Base-by-base conservation (phyloP, 306 rosid genomes). In the Fragaria ananassa region DNA sequence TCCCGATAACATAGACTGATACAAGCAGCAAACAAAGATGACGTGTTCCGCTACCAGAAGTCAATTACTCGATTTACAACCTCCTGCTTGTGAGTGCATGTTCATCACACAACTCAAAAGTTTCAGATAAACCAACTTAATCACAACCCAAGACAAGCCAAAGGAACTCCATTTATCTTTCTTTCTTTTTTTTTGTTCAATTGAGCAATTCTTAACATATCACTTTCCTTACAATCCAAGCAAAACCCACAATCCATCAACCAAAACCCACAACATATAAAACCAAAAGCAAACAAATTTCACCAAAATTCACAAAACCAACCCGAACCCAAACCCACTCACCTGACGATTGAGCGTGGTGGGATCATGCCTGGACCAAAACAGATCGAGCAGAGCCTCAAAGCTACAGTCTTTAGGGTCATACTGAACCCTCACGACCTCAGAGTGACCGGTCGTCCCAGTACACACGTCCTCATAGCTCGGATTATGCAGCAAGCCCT, bases 271-370 rank as follows among this genome's bases (percentile, higher is more conserved):
- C 2, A n/a, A 61, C 4, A 9, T 3, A 71, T 46, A 7, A 58
- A 39, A 19, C 39, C 19, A 64, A 49, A 78, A 31, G 29, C 70
- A 66, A 66, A 17, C 3, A 34, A 73, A 19, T 66, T 73, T 13
- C 51, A 56, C 0, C 35, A 19, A 53, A 73, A 8, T 5, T 12
- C 8, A 17, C 47, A 29, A 37, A 51, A 65, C 73, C 76, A 21
- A n/a, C 6, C 25, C 56, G 51, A n/a, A 45, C 18, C 44, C 29
- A 46, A 44, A 41, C 27, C 68, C 13, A 83, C 81, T 10, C 51
- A 90, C 97, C 98, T 94, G 98, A 11, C 98, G 94, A 84, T 94
- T 90, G n/a, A 74, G 86, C 44, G 96, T 84, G 69, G 98, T 94
- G 23, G 98, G 98, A 74, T 94, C 97, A 69, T 94, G 98, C 60